phyloP scores from a whole-genome alignment of 169 alveolate species.

The Toxoplasma gondii region DNA sequence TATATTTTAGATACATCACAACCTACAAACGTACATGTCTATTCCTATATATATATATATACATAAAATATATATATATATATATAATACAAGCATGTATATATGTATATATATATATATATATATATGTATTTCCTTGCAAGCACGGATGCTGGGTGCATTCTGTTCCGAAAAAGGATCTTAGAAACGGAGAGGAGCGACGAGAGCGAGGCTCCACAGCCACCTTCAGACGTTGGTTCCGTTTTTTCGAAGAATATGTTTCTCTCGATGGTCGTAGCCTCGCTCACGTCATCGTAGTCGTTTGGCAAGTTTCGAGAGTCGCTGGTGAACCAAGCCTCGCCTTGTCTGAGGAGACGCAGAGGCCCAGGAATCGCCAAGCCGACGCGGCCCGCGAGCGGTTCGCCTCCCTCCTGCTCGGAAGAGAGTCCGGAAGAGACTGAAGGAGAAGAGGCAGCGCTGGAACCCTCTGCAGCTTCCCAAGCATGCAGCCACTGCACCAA shows the following conservation, averaged over 20 bases:
- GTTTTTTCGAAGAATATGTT: too few relatives aligned
- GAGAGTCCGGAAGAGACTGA: not conserved
- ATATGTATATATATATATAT: too few relatives aligned
- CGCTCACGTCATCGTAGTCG: not conserved
- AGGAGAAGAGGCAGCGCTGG: not conserved
- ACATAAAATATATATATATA: not conserved
- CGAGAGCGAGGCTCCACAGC: too few relatives aligned
- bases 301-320: not conserved
- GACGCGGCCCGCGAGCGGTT: not conserved
- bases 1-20: too few relatives aligned
- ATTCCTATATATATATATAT: not conserved
- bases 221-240: too few relatives aligned
- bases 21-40: not conserved
- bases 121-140: too few relatives aligned
- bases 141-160: too few relatives aligned
- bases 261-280: not conserved
- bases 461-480: not conserved
- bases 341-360: not conserved
- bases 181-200: too few relatives aligned
- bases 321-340: not conserved
- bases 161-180: too few relatives aligned
- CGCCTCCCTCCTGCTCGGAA: not conserved
- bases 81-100: not conserved
- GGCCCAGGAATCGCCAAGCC: constrained; percentile 13
- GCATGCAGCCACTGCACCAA: constrained; percentile 1